phyloP scores from a whole-genome alignment of 75 land plant species.

The Sequoiadendron giganteum region DNA sequence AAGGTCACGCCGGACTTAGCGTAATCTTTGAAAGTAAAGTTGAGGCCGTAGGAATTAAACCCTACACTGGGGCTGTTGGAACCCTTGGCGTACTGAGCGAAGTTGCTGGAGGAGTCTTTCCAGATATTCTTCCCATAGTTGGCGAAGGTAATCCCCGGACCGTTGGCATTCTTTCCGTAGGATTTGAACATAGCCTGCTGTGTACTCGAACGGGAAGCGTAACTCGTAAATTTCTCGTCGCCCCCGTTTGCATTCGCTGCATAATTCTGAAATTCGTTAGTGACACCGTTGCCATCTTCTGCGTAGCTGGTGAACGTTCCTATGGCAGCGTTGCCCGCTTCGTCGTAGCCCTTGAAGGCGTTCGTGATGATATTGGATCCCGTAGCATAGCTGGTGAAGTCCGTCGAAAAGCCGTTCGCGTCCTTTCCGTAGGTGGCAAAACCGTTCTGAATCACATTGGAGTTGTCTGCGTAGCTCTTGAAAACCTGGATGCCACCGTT shows the following conservation, averaged over 20 bases:
- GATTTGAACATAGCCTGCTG: constrained; percentile 12
- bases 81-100: neutral
- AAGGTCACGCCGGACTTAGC: constrained; percentile 16
- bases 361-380: constrained; percentile 18
- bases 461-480: constrained; percentile 16
- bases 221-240: constrained; percentile 12
- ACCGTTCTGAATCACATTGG: constrained; percentile 17
- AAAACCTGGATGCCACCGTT: constrained; percentile 21
- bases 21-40: constrained; percentile 32
- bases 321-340: constrained; percentile 11
- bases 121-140: neutral
- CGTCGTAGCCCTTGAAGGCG: constrained; percentile 19
- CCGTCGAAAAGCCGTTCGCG: constrained; percentile 11
- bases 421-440: constrained; percentile 25
- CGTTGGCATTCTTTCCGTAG: constrained; percentile 5
- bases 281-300: constrained; percentile 15
- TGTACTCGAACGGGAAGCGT: neutral
- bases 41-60: constrained; percentile 1
- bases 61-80: neutral
- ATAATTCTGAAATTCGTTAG: constrained; percentile 24
- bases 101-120: neutral
- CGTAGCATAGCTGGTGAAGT: constrained; percentile 20
- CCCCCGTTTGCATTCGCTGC: constrained; percentile 11
- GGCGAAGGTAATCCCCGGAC: neutral
- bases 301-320: constrained; percentile 22